A percentile compares a stretch with the other conserved stretches of the same genome.
These are phyloP conservation scores for Citrus maxima DNA, from an alignment of 345 rosid species.

Conservation along the genomic window DNA sequence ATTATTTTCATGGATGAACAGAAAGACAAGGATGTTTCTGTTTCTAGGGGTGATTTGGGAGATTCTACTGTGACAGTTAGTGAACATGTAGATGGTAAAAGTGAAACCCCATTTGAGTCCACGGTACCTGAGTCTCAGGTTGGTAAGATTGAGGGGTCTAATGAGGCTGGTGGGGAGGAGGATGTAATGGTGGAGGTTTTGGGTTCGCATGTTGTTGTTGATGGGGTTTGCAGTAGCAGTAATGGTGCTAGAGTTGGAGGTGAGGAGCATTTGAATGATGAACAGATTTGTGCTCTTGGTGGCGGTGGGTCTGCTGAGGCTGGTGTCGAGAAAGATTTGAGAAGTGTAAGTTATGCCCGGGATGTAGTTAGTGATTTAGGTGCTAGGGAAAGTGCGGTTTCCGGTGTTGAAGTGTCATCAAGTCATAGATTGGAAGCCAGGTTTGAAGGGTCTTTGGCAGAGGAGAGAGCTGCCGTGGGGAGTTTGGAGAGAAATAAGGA, in stretches of 20 bases:
- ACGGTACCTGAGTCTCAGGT: slow-evolving; percentile 17
- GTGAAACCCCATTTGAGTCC: slow-evolving; percentile 19
- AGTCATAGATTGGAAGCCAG: slow-evolving; percentile 1
- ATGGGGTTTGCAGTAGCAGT: slow-evolving; percentile 36
- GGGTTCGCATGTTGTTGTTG: slow-evolving; percentile 40
- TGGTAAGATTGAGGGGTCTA: slow-evolving; percentile 17
- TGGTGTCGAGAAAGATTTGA: slow-evolving; percentile 15
- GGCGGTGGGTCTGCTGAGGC: neutral
- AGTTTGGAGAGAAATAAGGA: slow-evolving; percentile 3
- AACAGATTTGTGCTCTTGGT: slow-evolving; percentile 7
- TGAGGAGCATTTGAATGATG: slow-evolving; percentile 19
- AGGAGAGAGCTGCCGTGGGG: neutral
- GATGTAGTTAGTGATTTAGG: slow-evolving; percentile 13
- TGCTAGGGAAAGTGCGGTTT: slow-evolving; percentile 6
- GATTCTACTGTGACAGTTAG: slow-evolving; percentile 14
- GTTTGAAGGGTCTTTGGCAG: slow-evolving; percentile 10
- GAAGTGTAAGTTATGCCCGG: slow-evolving; percentile 3
- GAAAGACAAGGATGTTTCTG: slow-evolving; percentile 7
- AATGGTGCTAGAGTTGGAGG: slow-evolving; percentile 11
- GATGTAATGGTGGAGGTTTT: slow-evolving; percentile 42
- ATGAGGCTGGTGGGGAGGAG: slow-evolving; percentile 34
- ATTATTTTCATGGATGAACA: slow-evolving; percentile 27
- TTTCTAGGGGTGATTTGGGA: slow-evolving; percentile 11
- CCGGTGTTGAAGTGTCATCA: slow-evolving; percentile 7
- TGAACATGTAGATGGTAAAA: slow-evolving; percentile 20